Conservation (phyloP, 106 monocot genomes). For the Allium sativum region DNA sequence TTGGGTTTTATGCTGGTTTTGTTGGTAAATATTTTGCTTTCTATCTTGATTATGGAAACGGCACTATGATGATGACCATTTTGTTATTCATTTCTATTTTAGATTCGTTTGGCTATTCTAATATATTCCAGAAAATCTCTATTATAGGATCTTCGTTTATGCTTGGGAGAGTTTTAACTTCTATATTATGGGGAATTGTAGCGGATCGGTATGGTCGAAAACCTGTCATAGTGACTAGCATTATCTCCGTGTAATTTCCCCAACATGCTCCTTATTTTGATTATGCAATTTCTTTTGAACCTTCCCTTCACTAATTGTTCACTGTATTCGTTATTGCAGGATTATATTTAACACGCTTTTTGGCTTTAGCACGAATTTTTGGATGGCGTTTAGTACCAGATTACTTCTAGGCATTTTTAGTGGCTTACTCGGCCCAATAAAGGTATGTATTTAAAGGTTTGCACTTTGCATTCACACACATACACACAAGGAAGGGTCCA, state of each 20-base stretch:
- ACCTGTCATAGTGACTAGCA: slow-evolving; percentile 57
- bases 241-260: slow-evolving; percentile 48
- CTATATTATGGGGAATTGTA: slow-evolving; percentile 58
- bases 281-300: not conserved
- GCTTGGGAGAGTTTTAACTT: slow-evolving; percentile 78
- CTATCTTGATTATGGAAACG: not conserved
- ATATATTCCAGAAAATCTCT: not conserved
- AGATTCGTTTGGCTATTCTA: too few species aligned
- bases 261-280: not conserved
- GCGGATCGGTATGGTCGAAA: slow-evolving; percentile 81
- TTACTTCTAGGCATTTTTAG: slow-evolving; percentile 73
- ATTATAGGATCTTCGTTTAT: slow-evolving; percentile 76
- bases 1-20: slow-evolving; percentile 75
- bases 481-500: too few species aligned
- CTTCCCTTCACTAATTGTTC: not conserved
- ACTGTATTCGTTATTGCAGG: slow-evolving; percentile 19
- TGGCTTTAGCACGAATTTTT: slow-evolving; percentile 68
- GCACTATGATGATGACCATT: too few species aligned
- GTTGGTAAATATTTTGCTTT: slow-evolving; percentile 32
- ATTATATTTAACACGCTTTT: slow-evolving; percentile 72
- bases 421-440: slow-evolving; percentile 61
- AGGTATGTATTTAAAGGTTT: slow-evolving; percentile 14
- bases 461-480: too few species aligned
- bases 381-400: slow-evolving; percentile 86
- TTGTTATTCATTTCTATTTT: too few species aligned